Conservation (phyloP, 495 filamentous ascomycete species). For the Penicillium turbatum region DNA sequence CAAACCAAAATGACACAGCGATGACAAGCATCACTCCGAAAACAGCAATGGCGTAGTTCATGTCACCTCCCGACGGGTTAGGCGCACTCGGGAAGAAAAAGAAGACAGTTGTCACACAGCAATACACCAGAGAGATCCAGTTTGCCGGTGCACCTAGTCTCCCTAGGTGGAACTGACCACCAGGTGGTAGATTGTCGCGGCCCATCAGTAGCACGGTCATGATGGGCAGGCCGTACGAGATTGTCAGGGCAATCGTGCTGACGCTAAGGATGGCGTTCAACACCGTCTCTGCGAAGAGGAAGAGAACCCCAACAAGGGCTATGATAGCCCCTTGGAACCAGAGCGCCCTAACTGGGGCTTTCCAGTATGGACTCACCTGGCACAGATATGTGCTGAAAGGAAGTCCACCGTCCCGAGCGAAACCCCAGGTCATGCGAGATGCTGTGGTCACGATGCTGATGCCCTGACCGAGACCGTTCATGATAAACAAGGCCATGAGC, state of each 20-base stretch:
- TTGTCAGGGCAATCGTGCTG: constrained; percentile 43
- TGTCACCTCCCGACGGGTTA: constrained; percentile 36
- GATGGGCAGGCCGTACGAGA: constrained; percentile 44
- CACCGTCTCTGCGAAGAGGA: constrained; percentile 43
- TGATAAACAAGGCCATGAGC: constrained; percentile 41
- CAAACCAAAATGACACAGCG: constrained; percentile 39
- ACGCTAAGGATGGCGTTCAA: constrained; percentile 44
- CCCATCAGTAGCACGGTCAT: constrained; percentile 34
- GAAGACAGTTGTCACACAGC: constrained; percentile 40
- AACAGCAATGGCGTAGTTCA: constrained; percentile 47
- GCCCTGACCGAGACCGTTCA: constrained; percentile 40
- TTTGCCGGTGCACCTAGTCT: constrained; percentile 30
- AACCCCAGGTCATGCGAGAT: constrained; percentile 50
- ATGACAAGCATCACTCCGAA: constrained; percentile 47
- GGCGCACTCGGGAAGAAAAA: constrained; percentile 42
- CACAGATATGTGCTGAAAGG: constrained; percentile 37
- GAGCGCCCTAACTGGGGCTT: constrained; percentile 36
- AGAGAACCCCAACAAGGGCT: constrained; percentile 38
- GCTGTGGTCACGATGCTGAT: constrained; percentile 45
- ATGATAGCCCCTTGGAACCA: constrained; percentile 42
- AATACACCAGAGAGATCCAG: constrained; percentile 40
- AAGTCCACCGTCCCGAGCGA: constrained; percentile 53
- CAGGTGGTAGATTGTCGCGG: constrained; percentile 38
- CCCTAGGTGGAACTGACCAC: constrained; percentile 36
- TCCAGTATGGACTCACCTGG: constrained; percentile 34